A percentile compares a stretch with the other conserved stretches of the same genome.
Conservation (phyloP, 108 stramenopile species). For the Cyclotella cryptica region DNA sequence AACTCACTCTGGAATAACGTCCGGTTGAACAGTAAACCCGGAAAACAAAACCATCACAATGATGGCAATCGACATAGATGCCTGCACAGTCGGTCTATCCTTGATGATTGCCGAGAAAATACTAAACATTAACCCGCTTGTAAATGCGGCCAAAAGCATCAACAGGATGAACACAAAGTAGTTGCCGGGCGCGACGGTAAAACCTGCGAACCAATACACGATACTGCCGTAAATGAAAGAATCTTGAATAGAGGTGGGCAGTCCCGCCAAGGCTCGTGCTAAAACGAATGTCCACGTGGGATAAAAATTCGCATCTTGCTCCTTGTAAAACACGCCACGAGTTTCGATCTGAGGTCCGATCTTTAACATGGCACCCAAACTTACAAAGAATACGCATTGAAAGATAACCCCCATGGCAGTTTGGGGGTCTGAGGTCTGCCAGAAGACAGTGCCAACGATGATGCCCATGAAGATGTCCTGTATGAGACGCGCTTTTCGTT, state of each 20-base stretch:
- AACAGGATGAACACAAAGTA: conserved; percentile 70
- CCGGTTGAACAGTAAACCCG: conserved; percentile 71
- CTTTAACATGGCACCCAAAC: conserved; percentile 70
- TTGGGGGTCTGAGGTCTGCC: conserved; percentile 50
- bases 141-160: conserved; percentile 47
- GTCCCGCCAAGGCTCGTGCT: conserved; percentile 52
- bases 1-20: conserved; percentile 50
- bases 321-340: conserved; percentile 87
- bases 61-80: conserved; percentile 59
- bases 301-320: conserved; percentile 84
- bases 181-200: conserved; percentile 54
- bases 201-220: conserved; percentile 68
- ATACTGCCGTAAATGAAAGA: conserved; percentile 58
- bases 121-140: conserved; percentile 58
- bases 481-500: conserved; percentile 54
- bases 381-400: conserved; percentile 70
- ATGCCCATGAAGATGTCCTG: conserved; percentile 69
- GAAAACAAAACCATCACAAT: conserved; percentile 64
- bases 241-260: conserved; percentile 65
- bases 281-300: conserved; percentile 75
- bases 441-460: conserved; percentile 73
- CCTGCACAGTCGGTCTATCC: conserved; percentile 60
- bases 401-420: conserved; percentile 62
- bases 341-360: conserved; percentile 71
- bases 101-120: conserved; percentile 63